Conservation (phyloP, 352 stramenopile species). For the Phytophthora syringae region DNA sequence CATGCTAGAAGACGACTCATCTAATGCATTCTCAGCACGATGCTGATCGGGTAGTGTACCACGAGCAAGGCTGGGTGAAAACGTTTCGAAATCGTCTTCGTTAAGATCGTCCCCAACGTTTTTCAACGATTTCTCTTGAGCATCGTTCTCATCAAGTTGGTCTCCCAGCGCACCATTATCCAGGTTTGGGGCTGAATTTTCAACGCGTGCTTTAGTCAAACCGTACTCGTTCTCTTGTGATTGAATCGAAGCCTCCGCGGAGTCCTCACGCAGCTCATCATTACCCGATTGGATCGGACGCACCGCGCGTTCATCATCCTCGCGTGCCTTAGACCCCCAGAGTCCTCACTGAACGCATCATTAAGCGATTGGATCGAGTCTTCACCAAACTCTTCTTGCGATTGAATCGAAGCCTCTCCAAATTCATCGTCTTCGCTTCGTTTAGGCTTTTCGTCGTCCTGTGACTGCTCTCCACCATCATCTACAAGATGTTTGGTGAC, state of each 20-base stretch:
- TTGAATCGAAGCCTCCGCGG: background rate
- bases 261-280: constrained; percentile 11
- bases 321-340: background rate
- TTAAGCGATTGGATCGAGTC: no score
- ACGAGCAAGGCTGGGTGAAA: background rate
- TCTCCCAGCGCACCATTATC: background rate
- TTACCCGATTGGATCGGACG: background rate
- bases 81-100: constrained; percentile 1
- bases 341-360: no score
- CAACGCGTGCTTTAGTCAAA: background rate
- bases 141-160: background rate
- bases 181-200: background rate
- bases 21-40: background rate
- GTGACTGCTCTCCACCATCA: constrained; percentile 12
- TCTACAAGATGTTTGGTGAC: constrained; percentile 4
- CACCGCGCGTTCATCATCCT: constrained; percentile 9
- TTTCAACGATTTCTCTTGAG: background rate
- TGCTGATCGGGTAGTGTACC: background rate
- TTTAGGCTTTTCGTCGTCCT: no score
- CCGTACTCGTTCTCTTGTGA: no score
- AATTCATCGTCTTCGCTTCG: no score
- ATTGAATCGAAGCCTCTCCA: constrained; percentile 18
- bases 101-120: background rate
- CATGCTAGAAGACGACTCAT: constrained; percentile 7
- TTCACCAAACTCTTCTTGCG: background rate